phyloP scores from a whole-genome alignment of 106 monocot genomes.

The Dendrobium huoshanense region DNA sequence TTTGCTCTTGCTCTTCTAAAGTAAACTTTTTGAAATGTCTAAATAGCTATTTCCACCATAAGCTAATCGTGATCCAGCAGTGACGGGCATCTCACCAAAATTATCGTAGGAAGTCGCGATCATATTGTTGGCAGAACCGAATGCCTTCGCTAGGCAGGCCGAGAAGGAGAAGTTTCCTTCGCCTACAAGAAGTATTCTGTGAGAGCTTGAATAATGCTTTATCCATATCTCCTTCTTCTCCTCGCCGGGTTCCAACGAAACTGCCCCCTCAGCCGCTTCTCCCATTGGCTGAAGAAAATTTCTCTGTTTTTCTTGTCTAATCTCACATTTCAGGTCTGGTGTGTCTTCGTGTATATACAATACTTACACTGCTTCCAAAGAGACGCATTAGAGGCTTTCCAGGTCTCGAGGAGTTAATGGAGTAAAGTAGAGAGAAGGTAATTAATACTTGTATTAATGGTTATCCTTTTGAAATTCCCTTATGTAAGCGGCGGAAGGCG shows the following conservation, averaged over 20 bases:
- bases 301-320: neutral
- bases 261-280: neutral
- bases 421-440: neutral
- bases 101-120: conserved; percentile 16
- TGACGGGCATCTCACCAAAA: neutral
- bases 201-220: conserved; percentile 16
- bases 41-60: neutral
- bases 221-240: conserved; percentile 8
- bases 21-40: neutral
- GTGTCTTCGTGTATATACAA: neutral
- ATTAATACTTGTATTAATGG: no score
- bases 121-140: conserved; percentile 13
- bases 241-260: no score
- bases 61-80: neutral
- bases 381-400: neutral
- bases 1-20: no score
- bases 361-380: neutral
- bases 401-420: neutral
- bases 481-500: neutral
- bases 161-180: conserved; percentile 30
- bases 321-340: neutral
- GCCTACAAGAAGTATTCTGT: conserved; percentile 17
- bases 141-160: conserved; percentile 10
- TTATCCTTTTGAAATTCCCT: neutral
- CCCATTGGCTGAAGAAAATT: neutral